A percentile compares a stretch with the other conserved stretches of the same genome.
Conservation (phyloP, 2,329 filamentous ascomycete species). For the Botrytis elliptica region DNA sequence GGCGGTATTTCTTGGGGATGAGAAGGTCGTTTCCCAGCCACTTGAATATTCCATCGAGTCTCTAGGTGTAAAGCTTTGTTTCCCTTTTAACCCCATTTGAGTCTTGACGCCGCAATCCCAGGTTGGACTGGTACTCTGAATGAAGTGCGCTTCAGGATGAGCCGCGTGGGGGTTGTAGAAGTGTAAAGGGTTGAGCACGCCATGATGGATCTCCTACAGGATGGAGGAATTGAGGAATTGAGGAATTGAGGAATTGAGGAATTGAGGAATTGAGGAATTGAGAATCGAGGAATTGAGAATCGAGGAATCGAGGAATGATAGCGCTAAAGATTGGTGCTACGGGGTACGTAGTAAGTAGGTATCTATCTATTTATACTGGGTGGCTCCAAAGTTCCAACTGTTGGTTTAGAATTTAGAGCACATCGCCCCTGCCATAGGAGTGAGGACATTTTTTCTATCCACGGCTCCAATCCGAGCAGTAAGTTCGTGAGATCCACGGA, state of each 20-base stretch:
- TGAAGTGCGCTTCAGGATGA: not conserved
- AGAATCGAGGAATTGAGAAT: not conserved
- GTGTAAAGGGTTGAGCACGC: not conserved
- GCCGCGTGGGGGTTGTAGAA: not conserved
- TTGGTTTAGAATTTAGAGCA: not conserved
- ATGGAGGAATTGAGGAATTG: not conserved
- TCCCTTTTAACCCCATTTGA: not conserved
- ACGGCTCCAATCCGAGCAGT: not conserved
- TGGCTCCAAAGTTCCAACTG: not conserved
- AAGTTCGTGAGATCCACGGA: not conserved
- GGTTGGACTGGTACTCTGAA: not conserved
- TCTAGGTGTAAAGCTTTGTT: not conserved
- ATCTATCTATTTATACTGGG: not conserved
- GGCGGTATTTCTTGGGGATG: not conserved
- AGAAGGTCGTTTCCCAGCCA: not conserved
- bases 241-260: too few relatives aligned
- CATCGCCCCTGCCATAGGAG: slow-evolving; percentile 1
- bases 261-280: not conserved
- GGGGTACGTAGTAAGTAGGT: not conserved
- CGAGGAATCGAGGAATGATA: not conserved
- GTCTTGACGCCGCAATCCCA: not conserved
- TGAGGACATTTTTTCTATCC: not conserved
- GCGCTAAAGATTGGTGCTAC: not conserved
- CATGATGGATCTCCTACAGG: not conserved
- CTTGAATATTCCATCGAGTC: not conserved